A percentile compares a stretch with the other conserved stretches of the same genome.
Conservation (phyloP, 202 grass and related monocot species). For the Digitaria exilis region DNA sequence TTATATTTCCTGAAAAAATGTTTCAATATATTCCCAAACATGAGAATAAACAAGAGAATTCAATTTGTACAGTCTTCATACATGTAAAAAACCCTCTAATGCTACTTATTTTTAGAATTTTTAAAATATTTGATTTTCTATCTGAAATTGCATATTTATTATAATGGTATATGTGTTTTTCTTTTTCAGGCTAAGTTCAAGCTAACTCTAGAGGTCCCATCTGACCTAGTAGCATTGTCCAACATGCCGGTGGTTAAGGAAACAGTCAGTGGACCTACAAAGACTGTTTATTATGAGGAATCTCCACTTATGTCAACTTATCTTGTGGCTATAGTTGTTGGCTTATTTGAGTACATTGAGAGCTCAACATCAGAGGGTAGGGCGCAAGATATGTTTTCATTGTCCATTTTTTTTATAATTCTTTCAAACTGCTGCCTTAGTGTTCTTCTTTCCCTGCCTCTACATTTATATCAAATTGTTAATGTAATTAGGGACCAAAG, state of each 20-base stretch:
- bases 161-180: conserved; percentile 16
- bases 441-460: background rate
- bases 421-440: conserved; percentile 1
- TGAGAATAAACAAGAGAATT: background rate
- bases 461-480: background rate
- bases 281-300: conserved; percentile 72
- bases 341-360: conserved; percentile 74
- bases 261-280: conserved; percentile 45
- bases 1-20: background rate
- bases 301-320: conserved; percentile 97
- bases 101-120: background rate
- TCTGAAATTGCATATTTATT: background rate
- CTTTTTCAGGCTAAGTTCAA: conserved; percentile 91
- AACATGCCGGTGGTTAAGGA: conserved; percentile 75
- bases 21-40: conserved; percentile 4
- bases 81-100: background rate
- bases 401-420: conserved; percentile 4
- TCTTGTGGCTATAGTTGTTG: conserved; percentile 86
- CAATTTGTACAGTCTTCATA: conserved; percentile 3
- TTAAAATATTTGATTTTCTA: background rate
- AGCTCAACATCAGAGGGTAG: conserved; percentile 59
- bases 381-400: conserved; percentile 44
- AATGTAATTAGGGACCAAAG: conserved; percentile 60
- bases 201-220: conserved; percentile 73
- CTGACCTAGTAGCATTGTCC: conserved; percentile 69